Conservation (phyloP, 1,139 yeast species). For the Sugiyamaella paludigena region DNA sequence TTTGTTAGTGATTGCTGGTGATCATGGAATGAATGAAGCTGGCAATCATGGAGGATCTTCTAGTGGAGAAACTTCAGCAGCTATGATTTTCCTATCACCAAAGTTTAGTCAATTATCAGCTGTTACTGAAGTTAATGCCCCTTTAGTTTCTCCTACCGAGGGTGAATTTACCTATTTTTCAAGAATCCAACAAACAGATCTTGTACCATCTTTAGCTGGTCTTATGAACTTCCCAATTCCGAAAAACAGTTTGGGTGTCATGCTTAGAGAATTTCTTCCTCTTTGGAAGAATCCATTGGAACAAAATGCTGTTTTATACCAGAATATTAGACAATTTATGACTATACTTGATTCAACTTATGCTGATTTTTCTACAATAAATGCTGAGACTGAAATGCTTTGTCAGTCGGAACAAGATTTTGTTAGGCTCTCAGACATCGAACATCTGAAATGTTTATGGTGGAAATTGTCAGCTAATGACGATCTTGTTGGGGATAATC, state of each 20-base stretch:
- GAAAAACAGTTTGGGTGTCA: constrained; percentile 74
- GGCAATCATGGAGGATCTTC: constrained; percentile 98
- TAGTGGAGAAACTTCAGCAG: constrained; percentile 87
- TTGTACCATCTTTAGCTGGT: constrained; percentile 80
- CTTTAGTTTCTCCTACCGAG: constrained; percentile 43
- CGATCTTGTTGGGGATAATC: constrained; percentile 6
- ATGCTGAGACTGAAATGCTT: constrained; percentile 13
- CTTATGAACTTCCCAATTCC: constrained; percentile 82
- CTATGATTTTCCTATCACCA: constrained; percentile 57
- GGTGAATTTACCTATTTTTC: constrained; percentile 52
- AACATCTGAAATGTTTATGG: constrained; percentile 27
- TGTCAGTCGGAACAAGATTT: constrained; percentile 22
- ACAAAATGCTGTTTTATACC: constrained; percentile 44
- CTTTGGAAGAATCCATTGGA: constrained; percentile 47
- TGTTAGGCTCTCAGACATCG: constrained; percentile 25
- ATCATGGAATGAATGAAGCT: constrained; percentile 85
- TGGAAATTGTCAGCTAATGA: constrained; percentile 16
- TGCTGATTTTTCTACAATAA: constrained; percentile 17
- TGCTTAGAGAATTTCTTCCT: constrained; percentile 56
- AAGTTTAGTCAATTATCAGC: constrained; percentile 11
- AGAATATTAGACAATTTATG: constrained; percentile 62
- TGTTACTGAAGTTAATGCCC: constrained; percentile 21
- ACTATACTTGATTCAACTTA: constrained; percentile 24
- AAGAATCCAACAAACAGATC: constrained; percentile 71
- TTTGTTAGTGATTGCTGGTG: constrained; percentile 78